Evolutionary conservation across 2,329 filamentous ascomycete species (phyloP), one percentile per base, ranked within the genome.

Genomic region (Thielaviopsis euricoi): DNA sequence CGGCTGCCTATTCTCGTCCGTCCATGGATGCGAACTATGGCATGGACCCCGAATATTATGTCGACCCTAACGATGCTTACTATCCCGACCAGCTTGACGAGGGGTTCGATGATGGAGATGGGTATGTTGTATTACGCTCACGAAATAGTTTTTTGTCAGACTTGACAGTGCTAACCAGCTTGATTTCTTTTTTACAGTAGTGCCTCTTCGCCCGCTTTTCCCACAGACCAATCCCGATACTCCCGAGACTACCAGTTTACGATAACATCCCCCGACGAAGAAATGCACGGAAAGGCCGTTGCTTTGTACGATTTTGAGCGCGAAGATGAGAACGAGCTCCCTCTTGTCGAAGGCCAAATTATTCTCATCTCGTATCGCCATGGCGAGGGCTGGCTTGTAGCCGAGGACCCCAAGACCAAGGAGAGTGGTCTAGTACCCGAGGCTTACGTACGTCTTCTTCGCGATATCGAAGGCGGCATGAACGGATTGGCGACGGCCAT

Each of bases 331-430:
- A 98, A 97, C 67, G 93, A 98, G 70, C 74, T 98, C 59, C 89
- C 89, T 3, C 74, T 98, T 52, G 83, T 88, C 0, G 93, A 98
- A 71, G 93, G 93, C 6, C 93, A 98, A 67, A 88, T 96, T 59
- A 95, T 98, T 58, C 86, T 93, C 75, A 90, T 98, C 23, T 95
- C 89, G 17, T 98, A 97, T 69, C 81, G 93, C 50, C 90, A 97
- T 67, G 91, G 91, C 17, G 89, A 97, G 71, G 93, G 93, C 58
- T 98, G 93, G 93, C 77, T 98, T 55, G 93, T 98, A 23, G 93
- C 93, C 3, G 88, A 96, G 71, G 93, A 98, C 66, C 90, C 91
- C 13, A 90, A 89, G 69, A 96, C 89, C 0, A 89, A 82, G 63
- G 93, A 98, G 71, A 95, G 89, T 66, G 93, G 93, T 0, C 77